Percentiles rank a stretch among this genome's conserved stretches.
Evolutionary conservation across 2,329 filamentous ascomycete genomes (phyloP).

Genomic region (Xylariaceae sp.): DNA sequence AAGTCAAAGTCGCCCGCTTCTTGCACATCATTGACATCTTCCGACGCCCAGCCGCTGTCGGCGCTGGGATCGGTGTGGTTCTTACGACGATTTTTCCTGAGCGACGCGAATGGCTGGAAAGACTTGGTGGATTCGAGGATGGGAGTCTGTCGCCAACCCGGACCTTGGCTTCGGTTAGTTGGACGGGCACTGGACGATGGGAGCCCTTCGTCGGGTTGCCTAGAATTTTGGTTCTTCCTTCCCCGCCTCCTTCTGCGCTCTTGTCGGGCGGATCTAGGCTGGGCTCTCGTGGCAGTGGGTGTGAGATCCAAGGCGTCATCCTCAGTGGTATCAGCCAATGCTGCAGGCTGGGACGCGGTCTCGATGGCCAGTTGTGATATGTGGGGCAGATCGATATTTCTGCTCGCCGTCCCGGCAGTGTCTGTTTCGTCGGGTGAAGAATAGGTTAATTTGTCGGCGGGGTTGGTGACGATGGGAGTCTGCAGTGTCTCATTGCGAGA

Average conservation of each 20-base stretch:
- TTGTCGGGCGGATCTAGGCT: conserved; percentile 10
- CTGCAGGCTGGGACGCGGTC: conserved; percentile 12
- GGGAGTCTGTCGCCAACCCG: conserved; percentile 54
- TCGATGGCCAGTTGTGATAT: conserved; percentile 19
- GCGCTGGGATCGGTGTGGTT: conserved; percentile 35
- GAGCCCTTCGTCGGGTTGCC: conserved; percentile 15
- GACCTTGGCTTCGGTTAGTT: conserved; percentile 35
- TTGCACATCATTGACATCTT: conserved; percentile 90
- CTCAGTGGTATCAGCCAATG: conserved; percentile 17
- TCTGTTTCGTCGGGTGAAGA: conserved; percentile 27
- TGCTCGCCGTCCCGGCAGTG: conserved; percentile 13
- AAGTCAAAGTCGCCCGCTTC: conserved; percentile 96
- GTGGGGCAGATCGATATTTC: neutral
- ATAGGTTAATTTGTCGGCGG: conserved; percentile 23
- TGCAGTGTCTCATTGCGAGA: conserved; percentile 29
- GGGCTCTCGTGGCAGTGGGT: conserved; percentile 16
- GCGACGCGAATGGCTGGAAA: conserved; percentile 56
- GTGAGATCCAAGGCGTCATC: conserved; percentile 21
- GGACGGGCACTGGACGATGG: conserved; percentile 20
- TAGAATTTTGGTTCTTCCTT: conserved; percentile 19
- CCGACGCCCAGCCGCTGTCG: conserved; percentile 88
- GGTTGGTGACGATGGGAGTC: conserved; percentile 23
- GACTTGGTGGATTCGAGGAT: conserved; percentile 55
- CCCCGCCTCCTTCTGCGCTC: conserved; percentile 25
- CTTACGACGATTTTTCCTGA: conserved; percentile 49